These are phyloP conservation scores for Reutealis trisperma DNA, from an alignment of 345 rosid species.

Conservation along the genomic window DNA sequence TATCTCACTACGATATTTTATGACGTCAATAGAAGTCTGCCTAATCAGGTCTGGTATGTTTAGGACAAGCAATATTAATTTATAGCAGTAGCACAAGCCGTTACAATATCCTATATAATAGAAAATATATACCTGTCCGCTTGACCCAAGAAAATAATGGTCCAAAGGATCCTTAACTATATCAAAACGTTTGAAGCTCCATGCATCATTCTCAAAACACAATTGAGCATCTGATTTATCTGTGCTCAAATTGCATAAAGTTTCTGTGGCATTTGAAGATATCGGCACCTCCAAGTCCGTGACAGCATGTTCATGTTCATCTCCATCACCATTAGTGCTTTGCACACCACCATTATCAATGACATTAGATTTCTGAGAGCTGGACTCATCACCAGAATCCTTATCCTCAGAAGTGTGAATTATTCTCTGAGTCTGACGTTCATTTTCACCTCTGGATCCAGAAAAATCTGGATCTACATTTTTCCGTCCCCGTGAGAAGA, in stretches of 20 bases:
- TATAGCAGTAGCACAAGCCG: not conserved
- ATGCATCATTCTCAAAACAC: slow-evolving; percentile 38
- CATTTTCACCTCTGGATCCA: slow-evolving; percentile 52
- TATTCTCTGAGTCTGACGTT: slow-evolving; percentile 32
- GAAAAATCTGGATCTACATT: slow-evolving; percentile 44
- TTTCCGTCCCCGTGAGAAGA: slow-evolving; percentile 72
- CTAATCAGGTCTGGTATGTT: not conserved
- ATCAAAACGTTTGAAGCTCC: slow-evolving; percentile 73
- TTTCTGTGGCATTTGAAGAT: slow-evolving; percentile 38
- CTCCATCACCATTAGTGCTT: slow-evolving; percentile 31
- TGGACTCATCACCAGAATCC: slow-evolving; percentile 44
- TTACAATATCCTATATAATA: not conserved
- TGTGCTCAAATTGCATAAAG: slow-evolving; percentile 30
- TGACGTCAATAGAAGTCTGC: not conserved
- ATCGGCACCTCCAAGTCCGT: slow-evolving; percentile 23
- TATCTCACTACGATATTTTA: not conserved
- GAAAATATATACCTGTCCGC: slow-evolving; percentile 55
- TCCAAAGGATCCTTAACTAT: slow-evolving; percentile 72
- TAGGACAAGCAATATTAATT: not conserved
- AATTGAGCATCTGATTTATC: slow-evolving; percentile 40
- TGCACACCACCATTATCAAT: slow-evolving; percentile 37
- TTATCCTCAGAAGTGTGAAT: slow-evolving; percentile 31
- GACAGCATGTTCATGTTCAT: slow-evolving; percentile 32
- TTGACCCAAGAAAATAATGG: slow-evolving; percentile 72
- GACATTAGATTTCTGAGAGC: slow-evolving; percentile 45